Evolutionary conservation across 2,329 filamentous ascomycete genomes (phyloP).

Genomic region (Neospermospora avenae): DNA sequence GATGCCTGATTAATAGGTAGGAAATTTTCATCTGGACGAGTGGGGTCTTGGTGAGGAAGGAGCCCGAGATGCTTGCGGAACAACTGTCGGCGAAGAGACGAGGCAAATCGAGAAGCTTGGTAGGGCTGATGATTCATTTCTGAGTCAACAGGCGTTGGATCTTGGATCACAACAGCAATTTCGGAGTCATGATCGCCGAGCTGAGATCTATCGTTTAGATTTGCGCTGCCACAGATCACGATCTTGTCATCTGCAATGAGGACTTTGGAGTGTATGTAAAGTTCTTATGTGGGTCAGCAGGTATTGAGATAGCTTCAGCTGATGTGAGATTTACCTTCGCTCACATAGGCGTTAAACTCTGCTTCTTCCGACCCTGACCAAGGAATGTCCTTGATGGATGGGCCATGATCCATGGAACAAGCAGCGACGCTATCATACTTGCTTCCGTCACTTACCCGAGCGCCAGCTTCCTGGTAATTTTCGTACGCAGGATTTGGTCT

Average conservation of each 20-base stretch:
- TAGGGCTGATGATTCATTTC: constrained; percentile 71
- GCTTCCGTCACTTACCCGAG: constrained; percentile 46
- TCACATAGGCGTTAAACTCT: constrained; percentile 60
- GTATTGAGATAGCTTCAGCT: neutral
- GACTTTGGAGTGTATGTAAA: constrained; percentile 65
- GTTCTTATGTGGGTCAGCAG: constrained; percentile 37
- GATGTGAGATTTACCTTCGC: constrained; percentile 40
- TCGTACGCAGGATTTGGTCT: constrained; percentile 37
- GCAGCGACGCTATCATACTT: constrained; percentile 74
- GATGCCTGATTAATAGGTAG: constrained; percentile 66
- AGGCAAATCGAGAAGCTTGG: constrained; percentile 70
- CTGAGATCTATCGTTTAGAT: constrained; percentile 65
- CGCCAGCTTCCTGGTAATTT: constrained; percentile 68
- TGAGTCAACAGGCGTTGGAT: constrained; percentile 66
- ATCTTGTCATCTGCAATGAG: constrained; percentile 79
- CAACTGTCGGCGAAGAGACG: constrained; percentile 77
- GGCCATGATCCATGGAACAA: constrained; percentile 79
- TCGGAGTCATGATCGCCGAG: constrained; percentile 83
- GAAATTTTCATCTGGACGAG: constrained; percentile 68
- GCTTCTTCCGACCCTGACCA: constrained; percentile 54
- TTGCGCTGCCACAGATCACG: constrained; percentile 73
- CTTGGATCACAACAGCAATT: constrained; percentile 85
- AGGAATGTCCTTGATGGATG: constrained; percentile 58
- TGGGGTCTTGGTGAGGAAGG: constrained; percentile 69
- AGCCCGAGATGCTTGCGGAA: constrained; percentile 92